phyloP scores from a whole-genome alignment of 495 filamentous ascomycete genomes.

The Amniculicola lignicola region DNA sequence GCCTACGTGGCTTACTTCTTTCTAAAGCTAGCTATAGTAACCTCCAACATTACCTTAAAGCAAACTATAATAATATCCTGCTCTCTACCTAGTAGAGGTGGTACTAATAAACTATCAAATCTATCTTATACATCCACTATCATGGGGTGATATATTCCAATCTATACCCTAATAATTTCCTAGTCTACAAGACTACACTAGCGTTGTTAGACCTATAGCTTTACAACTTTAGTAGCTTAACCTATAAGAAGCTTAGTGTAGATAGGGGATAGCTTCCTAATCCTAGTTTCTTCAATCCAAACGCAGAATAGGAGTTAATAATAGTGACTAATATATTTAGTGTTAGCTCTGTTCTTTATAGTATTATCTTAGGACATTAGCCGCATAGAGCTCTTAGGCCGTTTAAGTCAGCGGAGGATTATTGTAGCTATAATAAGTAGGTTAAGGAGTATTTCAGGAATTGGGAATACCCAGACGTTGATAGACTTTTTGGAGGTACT shows the following conservation, averaged over 20 bases:
- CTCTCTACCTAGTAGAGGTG: conserved; percentile 13
- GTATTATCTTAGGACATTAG: conserved; percentile 7
- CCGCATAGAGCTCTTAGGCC: neutral
- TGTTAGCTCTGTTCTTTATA: conserved; percentile 11
- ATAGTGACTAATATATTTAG: conserved; percentile 14
- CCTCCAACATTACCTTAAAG: conserved; percentile 13
- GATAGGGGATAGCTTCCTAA: conserved; percentile 11
- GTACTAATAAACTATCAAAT: conserved; percentile 10
- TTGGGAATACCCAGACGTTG: conserved; percentile 4
- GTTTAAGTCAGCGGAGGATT: conserved; percentile 8
- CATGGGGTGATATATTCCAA: conserved; percentile 7
- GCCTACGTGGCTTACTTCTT: conserved; percentile 13
- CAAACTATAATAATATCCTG: conserved; percentile 11
- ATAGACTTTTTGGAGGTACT: conserved; percentile 11
- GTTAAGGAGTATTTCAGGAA: conserved; percentile 13
- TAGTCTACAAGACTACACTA: conserved; percentile 9
- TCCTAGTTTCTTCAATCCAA: conserved; percentile 13
- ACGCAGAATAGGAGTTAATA: conserved; percentile 5
- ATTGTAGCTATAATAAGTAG: conserved; percentile 3
- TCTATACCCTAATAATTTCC: conserved; percentile 12
- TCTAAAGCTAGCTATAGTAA: conserved; percentile 8
- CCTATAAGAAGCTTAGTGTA: conserved; percentile 5
- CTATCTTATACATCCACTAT: conserved; percentile 1
- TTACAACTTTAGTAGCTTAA: conserved; percentile 6
- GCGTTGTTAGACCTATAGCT: conserved; percentile 13